Percentiles rank a stretch among this genome's conserved stretches.
Evolutionary conservation across 202 grass and related monocot genomes (phyloP).

Genomic region (Setaria viridis): DNA sequence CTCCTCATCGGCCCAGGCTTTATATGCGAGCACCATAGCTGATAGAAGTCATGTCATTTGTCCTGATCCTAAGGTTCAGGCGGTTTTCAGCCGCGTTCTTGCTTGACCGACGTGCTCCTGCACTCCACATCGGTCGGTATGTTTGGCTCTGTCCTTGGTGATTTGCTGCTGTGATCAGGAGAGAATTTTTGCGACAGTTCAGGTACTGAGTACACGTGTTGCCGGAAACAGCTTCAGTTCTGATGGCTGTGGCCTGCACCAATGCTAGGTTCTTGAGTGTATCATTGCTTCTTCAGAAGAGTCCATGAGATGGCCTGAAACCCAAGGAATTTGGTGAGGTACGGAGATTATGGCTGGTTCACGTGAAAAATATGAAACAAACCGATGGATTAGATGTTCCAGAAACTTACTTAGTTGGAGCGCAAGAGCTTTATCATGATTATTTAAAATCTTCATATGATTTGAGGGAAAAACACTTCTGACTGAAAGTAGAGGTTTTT

Average conservation of each 20-base stretch:
- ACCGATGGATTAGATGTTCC: not conserved
- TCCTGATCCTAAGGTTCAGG: constrained; percentile 9
- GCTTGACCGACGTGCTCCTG: constrained; percentile 12
- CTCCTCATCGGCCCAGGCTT: constrained; percentile 5
- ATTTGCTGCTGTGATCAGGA: no score
- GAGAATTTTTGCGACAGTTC: no score
- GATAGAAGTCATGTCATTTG: constrained; percentile 20
- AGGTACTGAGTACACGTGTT: no score
- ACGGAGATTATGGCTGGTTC: no score
- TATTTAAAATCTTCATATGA: no score
- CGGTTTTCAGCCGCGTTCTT: constrained; percentile 13
- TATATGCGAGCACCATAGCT: constrained; percentile 22
- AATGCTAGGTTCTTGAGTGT: no score
- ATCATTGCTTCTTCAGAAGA: no score
- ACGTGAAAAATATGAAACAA: not conserved
- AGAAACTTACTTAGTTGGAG: not conserved
- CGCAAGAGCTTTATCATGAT: no score
- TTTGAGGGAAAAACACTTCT: no score
- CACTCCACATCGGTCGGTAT: constrained; percentile 44
- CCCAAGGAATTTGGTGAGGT: not conserved
- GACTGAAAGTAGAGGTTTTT: no score
- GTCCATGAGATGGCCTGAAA: not conserved
- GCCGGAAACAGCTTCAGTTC: no score
- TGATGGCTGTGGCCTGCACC: no score
- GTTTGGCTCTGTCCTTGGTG: not conserved